Base-by-base conservation (phyloP, 768 basidiomycete species). In the Saitozyma sp. region DNA sequence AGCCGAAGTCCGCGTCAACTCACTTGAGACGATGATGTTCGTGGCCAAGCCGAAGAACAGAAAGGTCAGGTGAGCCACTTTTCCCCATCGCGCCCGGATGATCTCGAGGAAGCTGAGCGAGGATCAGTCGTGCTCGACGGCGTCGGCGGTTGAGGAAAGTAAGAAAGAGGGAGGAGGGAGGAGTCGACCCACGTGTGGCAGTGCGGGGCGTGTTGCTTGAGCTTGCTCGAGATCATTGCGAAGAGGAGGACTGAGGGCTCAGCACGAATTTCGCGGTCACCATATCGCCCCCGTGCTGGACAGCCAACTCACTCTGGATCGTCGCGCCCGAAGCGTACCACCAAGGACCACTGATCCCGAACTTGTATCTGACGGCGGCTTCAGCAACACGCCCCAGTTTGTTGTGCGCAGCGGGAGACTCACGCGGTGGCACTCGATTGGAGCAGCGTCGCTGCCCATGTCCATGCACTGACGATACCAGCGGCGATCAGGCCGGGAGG, bases 381-480 rank as follows among this genome's bases (percentile, higher is more conserved):
- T 87, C 90, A 8, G 91, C 86, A 0, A 29, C 29, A 29, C 90
- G 89, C 58, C 88, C 89, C 39, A 87, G 88, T 84, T 91, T 89
- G 1, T 91, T 82, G 85, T 55, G 62, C 11, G 79, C 60, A 6
- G 9, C 14, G n/a, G 4, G 0, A 4, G 10, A 69, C 50, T 63
- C 49, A 62, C 61, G 66, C 65, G 8, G 64, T 64, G 13, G 66
- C 71, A 38, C 59, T 62, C 11, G 63, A 70, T 37, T 69, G 66
- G 6, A 74, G 61, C 9, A 80, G 69, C 1, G 79, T 81, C 0
- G 82, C 80, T 0, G 81, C 79, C 79, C 79, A 74, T n/a, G 91
- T 92, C 91, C 92, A 94, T 0, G 92, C 91, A 17, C 87, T 89
- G 19, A 95, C 92, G 62, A 96, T 94, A 1, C 93, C 93, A 38